Conservation (phyloP, 306 rosid genomes). For the Vigna hirtella region DNA sequence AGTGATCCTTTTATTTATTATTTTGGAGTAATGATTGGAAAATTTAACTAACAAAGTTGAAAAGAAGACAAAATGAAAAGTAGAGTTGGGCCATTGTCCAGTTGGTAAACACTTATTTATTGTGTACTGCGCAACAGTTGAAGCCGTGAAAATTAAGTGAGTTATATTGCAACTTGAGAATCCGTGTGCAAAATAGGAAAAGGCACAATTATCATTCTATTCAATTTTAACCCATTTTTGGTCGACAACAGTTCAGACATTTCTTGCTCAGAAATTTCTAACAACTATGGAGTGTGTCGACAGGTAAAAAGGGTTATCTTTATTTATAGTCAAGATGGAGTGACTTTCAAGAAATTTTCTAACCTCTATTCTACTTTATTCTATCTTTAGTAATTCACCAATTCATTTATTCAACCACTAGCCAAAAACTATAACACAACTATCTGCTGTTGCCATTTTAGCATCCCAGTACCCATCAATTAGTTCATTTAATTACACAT, state of each 20-base stretch:
- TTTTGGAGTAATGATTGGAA: conserved; percentile 5
- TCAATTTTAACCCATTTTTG: not conserved
- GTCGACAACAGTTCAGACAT: not conserved
- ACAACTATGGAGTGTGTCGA: not conserved
- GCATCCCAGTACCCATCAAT: too few relatives aligned
- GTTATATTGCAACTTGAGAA: not conserved
- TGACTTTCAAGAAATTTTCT: not conserved
- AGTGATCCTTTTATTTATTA: not conserved
- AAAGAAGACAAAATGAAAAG: conserved; percentile 1
- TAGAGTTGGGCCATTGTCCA: not conserved
- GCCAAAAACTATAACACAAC: too few relatives aligned
- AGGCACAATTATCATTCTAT: not conserved
- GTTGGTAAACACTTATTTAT: conserved; percentile 10
- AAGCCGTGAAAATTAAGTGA: not conserved
- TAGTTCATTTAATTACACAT: too few relatives aligned
- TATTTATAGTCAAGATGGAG: not conserved
- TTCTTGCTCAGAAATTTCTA: not conserved
- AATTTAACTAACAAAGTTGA: conserved; percentile 4
- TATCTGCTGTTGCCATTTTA: too few relatives aligned
- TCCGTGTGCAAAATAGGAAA: not conserved
- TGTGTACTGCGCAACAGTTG: not conserved
- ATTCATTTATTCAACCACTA: too few relatives aligned
- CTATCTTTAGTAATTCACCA: too few relatives aligned
- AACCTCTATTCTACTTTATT: too few relatives aligned
- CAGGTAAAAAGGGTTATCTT: not conserved